These are phyloP conservation scores for Thinopyrum elongatum DNA, from an alignment of 176 grass and related monocot species.

Conservation along the genomic window DNA sequence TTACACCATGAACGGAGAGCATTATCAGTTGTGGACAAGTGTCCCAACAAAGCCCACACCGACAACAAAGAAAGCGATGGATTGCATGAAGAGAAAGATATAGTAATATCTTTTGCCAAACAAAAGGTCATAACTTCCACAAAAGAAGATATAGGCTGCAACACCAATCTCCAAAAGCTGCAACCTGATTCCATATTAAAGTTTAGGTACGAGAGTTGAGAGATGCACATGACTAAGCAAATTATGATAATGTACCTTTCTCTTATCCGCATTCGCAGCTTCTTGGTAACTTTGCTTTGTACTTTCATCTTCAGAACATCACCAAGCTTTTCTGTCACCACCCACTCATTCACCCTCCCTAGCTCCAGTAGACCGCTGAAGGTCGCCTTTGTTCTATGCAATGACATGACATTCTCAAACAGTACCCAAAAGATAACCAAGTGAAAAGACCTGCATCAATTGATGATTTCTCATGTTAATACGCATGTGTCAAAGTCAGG, in stretches of 20 bases:
- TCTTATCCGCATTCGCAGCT: conserved; percentile 41
- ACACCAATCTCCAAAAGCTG: conserved; percentile 64
- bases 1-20: background rate
- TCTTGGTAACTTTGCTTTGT: conserved; percentile 42
- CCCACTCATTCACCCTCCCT: conserved; percentile 80
- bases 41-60: conserved; percentile 70
- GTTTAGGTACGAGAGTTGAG: conserved; percentile 2
- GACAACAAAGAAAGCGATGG: conserved; percentile 64
- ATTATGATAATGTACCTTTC: conserved; percentile 43
- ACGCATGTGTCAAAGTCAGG: background rate
- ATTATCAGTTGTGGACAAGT: conserved; percentile 38
- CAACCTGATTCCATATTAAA: conserved; percentile 47
- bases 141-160: conserved; percentile 66
- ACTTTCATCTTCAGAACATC: conserved; percentile 56
- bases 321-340: conserved; percentile 83
- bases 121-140: conserved; percentile 58
- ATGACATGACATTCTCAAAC: conserved; percentile 92
- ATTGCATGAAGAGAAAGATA: conserved; percentile 71
- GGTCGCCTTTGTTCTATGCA: conserved; percentile 84
- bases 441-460: conserved; percentile 61
- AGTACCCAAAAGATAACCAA: conserved; percentile 80
- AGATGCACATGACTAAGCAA: background rate
- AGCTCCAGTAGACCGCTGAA: conserved; percentile 68
- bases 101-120: conserved; percentile 61
- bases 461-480: conserved; percentile 4